Evolutionary conservation across 2,329 filamentous ascomycete species (phyloP), one percentile per base, ranked within the genome.

Genomic region (Ascochyta fabae): DNA sequence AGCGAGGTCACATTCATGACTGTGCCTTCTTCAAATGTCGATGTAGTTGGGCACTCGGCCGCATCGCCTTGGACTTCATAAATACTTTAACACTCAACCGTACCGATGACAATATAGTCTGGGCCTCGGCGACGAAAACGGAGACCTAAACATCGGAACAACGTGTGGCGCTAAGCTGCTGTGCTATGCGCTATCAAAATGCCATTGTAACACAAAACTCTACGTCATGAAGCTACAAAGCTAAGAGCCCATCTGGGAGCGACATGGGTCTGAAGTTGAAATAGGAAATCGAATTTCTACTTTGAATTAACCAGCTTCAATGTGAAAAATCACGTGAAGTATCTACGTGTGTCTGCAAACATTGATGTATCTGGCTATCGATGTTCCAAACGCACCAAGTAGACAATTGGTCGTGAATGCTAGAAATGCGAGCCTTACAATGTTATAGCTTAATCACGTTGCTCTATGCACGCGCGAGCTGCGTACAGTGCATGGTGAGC

Each of bases 61-160:
- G 29, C 29, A 31, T 31, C 13, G 12, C 29, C 10, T 35, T 35
- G 33, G n/a, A 35, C 15, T 16, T 8, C 2, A 35, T 16, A 1
- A 3, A 8, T 8, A 1, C 8, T 7, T 16, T 35, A n/a, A n/a
- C 6, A 8, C 13, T 6, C 7, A 31, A 31, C 34, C 12, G 19
- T 19, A 27, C 40, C 23, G 31, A 50, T 38, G n/a, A 23, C 34
- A 34, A 27, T 15, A 6, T 22, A 33, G 26, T 44, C 9, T 12
- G 48, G 40, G 44, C 48, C 34, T 51, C 34, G 41, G 41, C 39
- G 34, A 44, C 33, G 34, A 5, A 31, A 38, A 29, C 39, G 19
- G 13, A 16, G 36, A 24, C 24, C 40, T 13, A 12, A 19, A 45
- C 10, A n/a, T 39, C 26, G 34, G 48, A 44, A 31, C 16, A 15